A percentile compares a stretch with the other conserved stretches of the same genome.
These are phyloP conservation scores for Exophiala dermatitidis DNA, from an alignment of 2,329 filamentous ascomycete genomes.

Conservation along the genomic window DNA sequence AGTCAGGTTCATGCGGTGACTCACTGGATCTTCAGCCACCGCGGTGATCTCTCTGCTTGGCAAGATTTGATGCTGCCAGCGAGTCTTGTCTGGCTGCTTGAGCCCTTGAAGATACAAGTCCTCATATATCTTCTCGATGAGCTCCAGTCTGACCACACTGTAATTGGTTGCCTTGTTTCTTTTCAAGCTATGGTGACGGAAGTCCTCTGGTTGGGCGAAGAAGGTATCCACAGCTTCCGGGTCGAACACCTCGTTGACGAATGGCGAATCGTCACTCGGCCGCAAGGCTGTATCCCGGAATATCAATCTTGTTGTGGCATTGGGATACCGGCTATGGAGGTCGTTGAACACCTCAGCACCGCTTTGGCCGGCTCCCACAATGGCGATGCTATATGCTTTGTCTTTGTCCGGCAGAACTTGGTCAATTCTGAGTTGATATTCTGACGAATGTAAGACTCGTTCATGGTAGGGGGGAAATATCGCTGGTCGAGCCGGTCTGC, in stretches of 20 bases:
- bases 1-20: conserved; percentile 51
- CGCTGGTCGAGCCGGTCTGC: conserved; percentile 62
- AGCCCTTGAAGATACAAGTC: conserved; percentile 80
- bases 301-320: conserved; percentile 67
- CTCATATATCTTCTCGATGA: conserved; percentile 84
- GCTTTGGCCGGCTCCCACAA: conserved; percentile 84
- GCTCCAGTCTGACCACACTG: conserved; percentile 80
- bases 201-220: conserved; percentile 57
- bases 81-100: conserved; percentile 57
- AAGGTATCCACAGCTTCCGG: conserved; percentile 73
- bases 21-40: conserved; percentile 48
- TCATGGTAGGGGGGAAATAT: conserved; percentile 63
- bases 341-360: conserved; percentile 94
- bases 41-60: conserved; percentile 59
- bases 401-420: conserved; percentile 30
- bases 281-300: conserved; percentile 77
- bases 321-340: conserved; percentile 72
- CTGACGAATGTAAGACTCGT: conserved; percentile 78
- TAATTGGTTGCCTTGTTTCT: conserved; percentile 86
- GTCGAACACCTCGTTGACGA: conserved; percentile 96
- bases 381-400: conserved; percentile 62
- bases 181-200: conserved; percentile 55
- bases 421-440: conserved; percentile 50
- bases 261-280: conserved; percentile 91
- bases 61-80: conserved; percentile 78